These are phyloP conservation scores for Heteromeles arbutifolia DNA, from an alignment of 306 rosid species.

Conservation along the genomic window DNA sequence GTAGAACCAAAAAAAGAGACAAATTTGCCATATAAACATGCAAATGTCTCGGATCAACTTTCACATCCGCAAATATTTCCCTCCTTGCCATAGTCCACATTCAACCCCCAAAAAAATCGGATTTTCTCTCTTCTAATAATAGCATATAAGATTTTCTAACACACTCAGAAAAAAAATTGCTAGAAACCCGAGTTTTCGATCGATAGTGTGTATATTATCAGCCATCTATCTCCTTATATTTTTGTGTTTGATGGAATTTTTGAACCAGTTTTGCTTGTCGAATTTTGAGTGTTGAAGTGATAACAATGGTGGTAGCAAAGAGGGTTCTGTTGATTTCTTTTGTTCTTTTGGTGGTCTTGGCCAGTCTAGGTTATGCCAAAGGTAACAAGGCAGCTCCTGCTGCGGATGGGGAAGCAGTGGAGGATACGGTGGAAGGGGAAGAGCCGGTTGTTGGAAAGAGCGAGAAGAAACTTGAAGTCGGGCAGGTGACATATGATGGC, in stretches of 20 bases:
- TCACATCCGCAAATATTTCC: not conserved
- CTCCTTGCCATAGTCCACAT: not conserved
- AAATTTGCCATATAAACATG: not conserved
- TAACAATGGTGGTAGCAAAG: not conserved
- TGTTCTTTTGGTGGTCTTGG: not conserved
- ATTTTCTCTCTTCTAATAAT: not conserved
- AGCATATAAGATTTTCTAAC: not conserved
- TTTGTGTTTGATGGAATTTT: not conserved
- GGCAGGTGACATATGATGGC: constrained; percentile 56
- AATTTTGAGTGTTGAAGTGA: not conserved
- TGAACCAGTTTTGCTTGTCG: not conserved
- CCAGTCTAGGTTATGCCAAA: not conserved
- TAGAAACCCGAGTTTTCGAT: not conserved
- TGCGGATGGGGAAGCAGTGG: not conserved
- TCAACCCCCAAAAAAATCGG: constrained; percentile 9
- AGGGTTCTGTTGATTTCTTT: not conserved
- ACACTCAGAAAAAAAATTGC: not conserved
- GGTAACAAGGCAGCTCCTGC: not conserved
- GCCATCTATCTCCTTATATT: not conserved
- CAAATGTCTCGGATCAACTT: not conserved
- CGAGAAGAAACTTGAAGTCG: not conserved
- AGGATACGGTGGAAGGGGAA: not conserved
- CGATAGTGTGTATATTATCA: not conserved
- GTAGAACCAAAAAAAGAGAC: not conserved
- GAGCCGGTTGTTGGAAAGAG: not conserved